Percentiles rank a stretch among this genome's conserved stretches.
Evolutionary conservation across 257 asterid genomes (phyloP).

Genomic region (Linaria vulgaris): DNA sequence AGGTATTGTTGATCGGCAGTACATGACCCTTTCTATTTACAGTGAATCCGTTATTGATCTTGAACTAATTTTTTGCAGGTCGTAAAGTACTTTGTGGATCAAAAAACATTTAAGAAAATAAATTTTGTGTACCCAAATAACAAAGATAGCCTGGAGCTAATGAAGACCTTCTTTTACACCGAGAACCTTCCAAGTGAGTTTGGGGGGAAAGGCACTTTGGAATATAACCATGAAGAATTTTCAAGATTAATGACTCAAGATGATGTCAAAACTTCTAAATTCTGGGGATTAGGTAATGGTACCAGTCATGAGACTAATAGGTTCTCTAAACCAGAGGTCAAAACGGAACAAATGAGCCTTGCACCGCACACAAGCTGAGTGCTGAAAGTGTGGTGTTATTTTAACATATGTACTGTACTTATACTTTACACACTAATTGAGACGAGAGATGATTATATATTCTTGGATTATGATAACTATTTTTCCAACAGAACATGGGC

Average conservation of each 20-base stretch:
- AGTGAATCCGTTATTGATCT: not conserved
- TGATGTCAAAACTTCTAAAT: slow-evolving; percentile 64
- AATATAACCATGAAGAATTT: slow-evolving; percentile 75
- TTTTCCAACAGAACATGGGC: no score
- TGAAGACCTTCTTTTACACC: slow-evolving; percentile 62
- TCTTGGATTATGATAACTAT: no score
- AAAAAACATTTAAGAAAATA: slow-evolving; percentile 56
- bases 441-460: no score
- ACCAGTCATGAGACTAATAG: slow-evolving; percentile 18
- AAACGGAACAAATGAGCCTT: slow-evolving; percentile 27
- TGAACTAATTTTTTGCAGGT: slow-evolving; percentile 42
- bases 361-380: slow-evolving; percentile 41
- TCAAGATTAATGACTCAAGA: slow-evolving; percentile 73
- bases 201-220: slow-evolving; percentile 72
- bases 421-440: no score
- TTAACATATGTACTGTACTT: not conserved
- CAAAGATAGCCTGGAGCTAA: slow-evolving; percentile 61
- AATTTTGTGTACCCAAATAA: slow-evolving; percentile 67
- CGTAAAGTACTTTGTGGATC: slow-evolving; percentile 66
- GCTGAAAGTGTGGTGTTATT: not conserved
- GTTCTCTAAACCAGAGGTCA: slow-evolving; percentile 13
- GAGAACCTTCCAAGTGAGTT: slow-evolving; percentile 85
- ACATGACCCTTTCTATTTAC: not conserved
- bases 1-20: slow-evolving; percentile 42
- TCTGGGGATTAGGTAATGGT: slow-evolving; percentile 51